These are phyloP conservation scores for Ormosia emarginata DNA, from an alignment of 306 rosid species.

Conservation along the genomic window DNA sequence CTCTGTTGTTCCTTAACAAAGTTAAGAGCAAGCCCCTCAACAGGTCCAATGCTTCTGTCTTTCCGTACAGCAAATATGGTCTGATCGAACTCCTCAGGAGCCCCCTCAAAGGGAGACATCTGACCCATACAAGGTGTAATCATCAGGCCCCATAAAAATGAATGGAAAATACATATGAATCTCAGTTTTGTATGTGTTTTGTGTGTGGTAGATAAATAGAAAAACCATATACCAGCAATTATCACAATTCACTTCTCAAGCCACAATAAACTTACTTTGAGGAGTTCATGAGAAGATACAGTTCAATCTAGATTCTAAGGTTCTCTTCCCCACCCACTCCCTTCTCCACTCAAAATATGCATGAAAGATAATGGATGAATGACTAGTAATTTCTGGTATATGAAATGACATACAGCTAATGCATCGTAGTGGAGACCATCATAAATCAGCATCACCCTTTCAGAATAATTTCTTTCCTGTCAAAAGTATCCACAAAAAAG, in stretches of 20 bases:
- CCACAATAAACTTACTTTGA: background rate
- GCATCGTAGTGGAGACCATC: conserved; percentile 98
- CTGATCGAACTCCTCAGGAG: conserved; percentile 96
- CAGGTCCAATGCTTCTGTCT: conserved; percentile 55
- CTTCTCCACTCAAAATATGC: background rate
- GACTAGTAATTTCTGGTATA: background rate
- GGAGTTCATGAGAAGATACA: background rate
- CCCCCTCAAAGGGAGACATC: conserved; percentile 80
- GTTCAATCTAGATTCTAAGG: background rate
- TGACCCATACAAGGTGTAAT: conserved; percentile 27
- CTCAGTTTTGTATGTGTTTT: background rate
- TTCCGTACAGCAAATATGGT: conserved; percentile 62
- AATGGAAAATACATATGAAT: conserved; percentile 2
- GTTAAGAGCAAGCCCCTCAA: conserved; percentile 64
- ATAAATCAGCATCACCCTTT: conserved; percentile 83
- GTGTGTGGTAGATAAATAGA: background rate
- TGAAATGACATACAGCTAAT: conserved; percentile 64
- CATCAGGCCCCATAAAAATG: conserved; percentile 21
- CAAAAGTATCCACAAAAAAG: conserved; percentile 23
- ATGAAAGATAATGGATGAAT: background rate
- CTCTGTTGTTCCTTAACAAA: conserved; percentile 80
- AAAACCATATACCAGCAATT: background rate
- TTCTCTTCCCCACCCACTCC: background rate
- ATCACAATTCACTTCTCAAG: conserved; percentile 3
- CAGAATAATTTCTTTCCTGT: conserved; percentile 72